Evolutionary conservation across 164 flowering plant genomes (phyloP).

Genomic region (Protea cynaroides): DNA sequence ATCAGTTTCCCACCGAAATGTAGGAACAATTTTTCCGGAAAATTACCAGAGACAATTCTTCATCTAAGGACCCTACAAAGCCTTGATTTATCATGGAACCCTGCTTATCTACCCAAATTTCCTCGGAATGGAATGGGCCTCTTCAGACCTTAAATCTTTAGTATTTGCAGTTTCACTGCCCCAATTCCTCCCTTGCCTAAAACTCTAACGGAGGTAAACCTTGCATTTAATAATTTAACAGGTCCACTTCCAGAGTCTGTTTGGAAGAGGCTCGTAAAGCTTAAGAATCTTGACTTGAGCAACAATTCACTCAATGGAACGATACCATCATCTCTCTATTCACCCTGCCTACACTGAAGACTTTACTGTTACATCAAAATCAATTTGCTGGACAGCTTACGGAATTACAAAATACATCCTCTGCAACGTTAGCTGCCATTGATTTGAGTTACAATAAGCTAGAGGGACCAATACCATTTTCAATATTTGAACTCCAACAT

Average conservation of each 20-base stretch:
- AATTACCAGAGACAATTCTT: slow-evolving; percentile 26
- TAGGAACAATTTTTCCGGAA: no score
- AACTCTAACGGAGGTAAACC: slow-evolving; percentile 16
- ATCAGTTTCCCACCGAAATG: no score
- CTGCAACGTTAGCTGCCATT: slow-evolving; percentile 15
- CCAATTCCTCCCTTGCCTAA: slow-evolving; percentile 13
- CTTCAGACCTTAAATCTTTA: slow-evolving; percentile 18
- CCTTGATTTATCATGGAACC: slow-evolving; percentile 26
- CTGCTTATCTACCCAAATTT: slow-evolving; percentile 20
- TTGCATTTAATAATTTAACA: slow-evolving; percentile 17
- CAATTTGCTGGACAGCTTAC: slow-evolving; percentile 11
- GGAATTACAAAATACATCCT: slow-evolving; percentile 1
- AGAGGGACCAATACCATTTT: slow-evolving; percentile 30
- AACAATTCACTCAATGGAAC: slow-evolving; percentile 21
- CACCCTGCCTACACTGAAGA: slow-evolving; percentile 13
- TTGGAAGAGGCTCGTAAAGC: slow-evolving; percentile 13
- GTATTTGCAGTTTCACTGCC: slow-evolving; percentile 21
- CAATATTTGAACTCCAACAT: slow-evolving; percentile 14
- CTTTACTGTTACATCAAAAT: slow-evolving; percentile 18
- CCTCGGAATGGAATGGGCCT: slow-evolving; percentile 6
- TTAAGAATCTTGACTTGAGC: slow-evolving; percentile 15
- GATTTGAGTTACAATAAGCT: slow-evolving; percentile 33
- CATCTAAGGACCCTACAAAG: slow-evolving; percentile 12
- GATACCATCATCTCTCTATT: slow-evolving; percentile 21
- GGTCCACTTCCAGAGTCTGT: slow-evolving; percentile 15